Percentiles rank a stretch among this genome's conserved stretches.
phyloP scores from a whole-genome alignment of 2,329 filamentous ascomycete genomes.

The Stachybotrys chartarum region DNA sequence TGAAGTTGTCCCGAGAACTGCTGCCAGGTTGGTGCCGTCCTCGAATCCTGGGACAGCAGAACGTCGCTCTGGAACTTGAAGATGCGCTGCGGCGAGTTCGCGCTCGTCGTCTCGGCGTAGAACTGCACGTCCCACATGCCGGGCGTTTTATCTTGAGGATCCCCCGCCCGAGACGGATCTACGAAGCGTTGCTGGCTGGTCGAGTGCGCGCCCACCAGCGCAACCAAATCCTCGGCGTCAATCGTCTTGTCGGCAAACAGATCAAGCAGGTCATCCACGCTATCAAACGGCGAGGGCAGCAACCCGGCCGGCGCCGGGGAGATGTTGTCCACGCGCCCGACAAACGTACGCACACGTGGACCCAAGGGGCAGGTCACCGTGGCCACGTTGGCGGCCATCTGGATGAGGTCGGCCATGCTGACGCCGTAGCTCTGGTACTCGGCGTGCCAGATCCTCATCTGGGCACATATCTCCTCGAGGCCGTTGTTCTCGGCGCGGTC shows the following conservation, averaged over 20 bases:
- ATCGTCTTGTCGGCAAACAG: conserved; percentile 1
- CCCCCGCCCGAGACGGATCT: background rate
- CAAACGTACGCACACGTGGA: background rate
- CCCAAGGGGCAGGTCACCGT: background rate
- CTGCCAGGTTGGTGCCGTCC: background rate
- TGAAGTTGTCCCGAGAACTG: background rate
- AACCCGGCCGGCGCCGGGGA: background rate
- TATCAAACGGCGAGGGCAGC: background rate
- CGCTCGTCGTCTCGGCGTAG: background rate
- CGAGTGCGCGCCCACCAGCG: background rate
- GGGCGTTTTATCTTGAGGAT: conserved; percentile 1
- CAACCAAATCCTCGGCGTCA: background rate
- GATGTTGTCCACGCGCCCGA: background rate
- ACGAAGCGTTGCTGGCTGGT: conserved; percentile 1
- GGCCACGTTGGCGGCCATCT: conserved; percentile 1
- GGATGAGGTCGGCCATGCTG: conserved; percentile 1
- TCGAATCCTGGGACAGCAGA: background rate
- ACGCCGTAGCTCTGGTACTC: conserved; percentile 1
- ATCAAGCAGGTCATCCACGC: background rate
- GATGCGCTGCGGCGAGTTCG: background rate
- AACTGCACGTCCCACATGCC: background rate
- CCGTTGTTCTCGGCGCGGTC: background rate
- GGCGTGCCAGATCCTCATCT: background rate
- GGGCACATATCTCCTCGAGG: background rate
- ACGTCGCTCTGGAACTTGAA: conserved; percentile 1